Evolutionary conservation across 2,329 filamentous ascomycete species (phyloP).

Genomic region (Colletotrichum nymphaeae): DNA sequence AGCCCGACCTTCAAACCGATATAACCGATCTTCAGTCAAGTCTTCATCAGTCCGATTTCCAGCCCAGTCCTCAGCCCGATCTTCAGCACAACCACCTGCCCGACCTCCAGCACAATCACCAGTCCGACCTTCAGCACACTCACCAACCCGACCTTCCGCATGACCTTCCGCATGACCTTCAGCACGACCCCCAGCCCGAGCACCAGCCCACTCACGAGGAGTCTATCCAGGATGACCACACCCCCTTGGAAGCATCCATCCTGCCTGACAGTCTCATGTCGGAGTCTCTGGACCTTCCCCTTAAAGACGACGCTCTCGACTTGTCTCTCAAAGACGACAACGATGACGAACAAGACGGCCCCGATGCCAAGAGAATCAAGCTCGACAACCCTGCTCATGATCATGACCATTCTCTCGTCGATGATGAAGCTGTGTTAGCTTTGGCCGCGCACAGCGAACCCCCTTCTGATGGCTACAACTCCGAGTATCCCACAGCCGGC

Average conservation of each 20-base stretch:
- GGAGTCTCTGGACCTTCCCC: conserved; percentile 25
- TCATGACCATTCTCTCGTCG: conserved; percentile 48
- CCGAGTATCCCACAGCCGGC: conserved; percentile 52
- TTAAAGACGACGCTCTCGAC: conserved; percentile 35
- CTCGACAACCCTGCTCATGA: conserved; percentile 51
- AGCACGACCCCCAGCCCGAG: neutral
- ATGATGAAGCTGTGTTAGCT: conserved; percentile 62
- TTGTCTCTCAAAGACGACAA: conserved; percentile 44
- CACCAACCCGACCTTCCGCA: neutral
- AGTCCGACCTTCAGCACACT: neutral
- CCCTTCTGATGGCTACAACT: conserved; percentile 50
- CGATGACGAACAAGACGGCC: conserved; percentile 37
- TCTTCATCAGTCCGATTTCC: conserved; percentile 13
- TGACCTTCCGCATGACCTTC: neutral
- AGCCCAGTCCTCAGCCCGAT: neutral
- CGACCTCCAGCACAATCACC: neutral
- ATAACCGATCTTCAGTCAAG: too few relatives aligned
- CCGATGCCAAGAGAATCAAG: conserved; percentile 30
- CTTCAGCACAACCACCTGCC: neutral
- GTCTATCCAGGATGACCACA: conserved; percentile 3
- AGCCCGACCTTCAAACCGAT: neutral
- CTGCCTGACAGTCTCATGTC: conserved; percentile 21
- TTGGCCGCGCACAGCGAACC: conserved; percentile 56
- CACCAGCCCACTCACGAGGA: conserved; percentile 2
- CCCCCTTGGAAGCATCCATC: neutral